Base-by-base conservation (phyloP, 148 eudicot genomes). In the Mesembryanthemum crystallinum region DNA sequence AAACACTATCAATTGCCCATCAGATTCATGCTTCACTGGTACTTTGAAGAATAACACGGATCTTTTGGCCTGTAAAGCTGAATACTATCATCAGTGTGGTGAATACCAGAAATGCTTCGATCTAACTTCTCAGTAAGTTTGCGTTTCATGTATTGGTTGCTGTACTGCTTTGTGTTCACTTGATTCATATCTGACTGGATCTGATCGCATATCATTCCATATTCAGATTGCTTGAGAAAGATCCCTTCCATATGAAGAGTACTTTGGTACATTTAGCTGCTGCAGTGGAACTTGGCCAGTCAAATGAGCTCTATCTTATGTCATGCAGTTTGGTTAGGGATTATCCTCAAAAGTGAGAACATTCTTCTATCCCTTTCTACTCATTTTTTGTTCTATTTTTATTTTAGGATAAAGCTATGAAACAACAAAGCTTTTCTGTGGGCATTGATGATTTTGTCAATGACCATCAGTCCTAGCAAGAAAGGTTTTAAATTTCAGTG, bases 71-170 rank as follows among this genome's bases (percentile, higher is more conserved):
- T 92, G 99, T 87, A 92, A 95, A 88, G 99, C 97, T 65, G 99
- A 95, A 83, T 92, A 88, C 88, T 89, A 86, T 79, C 99, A 95
- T 81, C 99, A 95, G 81, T 89, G 94, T 84, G 98, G 98, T 81
- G 97, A 92, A 89, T 92, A 92, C 80, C 97, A 95, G 75, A 95
- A 92, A 88, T 92, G 99, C 78, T 95, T 95, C 63, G 97, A 95
- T 66, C 84, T 95, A 79, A 95, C 99, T 67, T 82, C 98, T 1
- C 75, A 79, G 99, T 95, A 79, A 84, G 97, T 83, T 52, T 74
- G 24, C 69, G 27, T 69, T n/a, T 49, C 24, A 49, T 76, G 35
- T 60, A n/a, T 49, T 60, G 62, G 20, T 27, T 49, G 42, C n/a
- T 33, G 27, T 76, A 23, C 42, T 64, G 39, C 69, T 42, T 64